Percentiles rank a stretch among this genome's conserved stretches.
phyloP scores from a whole-genome alignment of 768 basidiomycete species.

The Boletus rufocinnamomeus region DNA sequence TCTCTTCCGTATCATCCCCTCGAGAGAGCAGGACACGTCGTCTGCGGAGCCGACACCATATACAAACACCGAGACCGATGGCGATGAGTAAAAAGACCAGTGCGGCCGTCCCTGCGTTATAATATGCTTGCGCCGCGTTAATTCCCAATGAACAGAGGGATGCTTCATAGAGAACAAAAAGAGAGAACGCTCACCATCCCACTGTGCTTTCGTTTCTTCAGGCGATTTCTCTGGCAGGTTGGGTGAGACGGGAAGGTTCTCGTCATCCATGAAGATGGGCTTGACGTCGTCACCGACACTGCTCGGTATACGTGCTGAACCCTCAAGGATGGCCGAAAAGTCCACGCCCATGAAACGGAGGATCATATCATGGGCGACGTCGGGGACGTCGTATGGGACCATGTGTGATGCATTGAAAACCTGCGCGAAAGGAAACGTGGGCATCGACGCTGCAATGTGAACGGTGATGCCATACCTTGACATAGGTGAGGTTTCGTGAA shows the following conservation, averaged over 20 bases:
- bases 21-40: slow-evolving; percentile 29
- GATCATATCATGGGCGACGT: slow-evolving; percentile 96
- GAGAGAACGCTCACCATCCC: slow-evolving; percentile 66
- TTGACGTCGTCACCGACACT: slow-evolving; percentile 74
- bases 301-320: slow-evolving; percentile 79
- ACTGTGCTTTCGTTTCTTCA: slow-evolving; percentile 81
- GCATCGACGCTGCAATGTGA: too few species aligned
- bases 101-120: slow-evolving; percentile 87
- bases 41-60: slow-evolving; percentile 66
- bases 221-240: slow-evolving; percentile 56
- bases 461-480: slow-evolving; percentile 55
- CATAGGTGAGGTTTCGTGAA: slow-evolving; percentile 89
- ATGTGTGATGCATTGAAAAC: slow-evolving; percentile 95
- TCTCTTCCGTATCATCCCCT: slow-evolving; percentile 52
- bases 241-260: slow-evolving; percentile 39
- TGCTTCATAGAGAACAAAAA: neutral
- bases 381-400: slow-evolving; percentile 87
- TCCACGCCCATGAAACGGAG: slow-evolving; percentile 95
- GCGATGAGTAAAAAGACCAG: slow-evolving; percentile 79
- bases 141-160: neutral
- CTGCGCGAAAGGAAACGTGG: slow-evolving; percentile 37
- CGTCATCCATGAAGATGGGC: slow-evolving; percentile 56
- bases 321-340: slow-evolving; percentile 76
- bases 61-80: slow-evolving; percentile 65
- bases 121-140: slow-evolving; percentile 64